These are phyloP conservation scores for Colletotrichum cereale DNA, from an alignment of 2,329 filamentous ascomycete genomes.

Conservation along the genomic window DNA sequence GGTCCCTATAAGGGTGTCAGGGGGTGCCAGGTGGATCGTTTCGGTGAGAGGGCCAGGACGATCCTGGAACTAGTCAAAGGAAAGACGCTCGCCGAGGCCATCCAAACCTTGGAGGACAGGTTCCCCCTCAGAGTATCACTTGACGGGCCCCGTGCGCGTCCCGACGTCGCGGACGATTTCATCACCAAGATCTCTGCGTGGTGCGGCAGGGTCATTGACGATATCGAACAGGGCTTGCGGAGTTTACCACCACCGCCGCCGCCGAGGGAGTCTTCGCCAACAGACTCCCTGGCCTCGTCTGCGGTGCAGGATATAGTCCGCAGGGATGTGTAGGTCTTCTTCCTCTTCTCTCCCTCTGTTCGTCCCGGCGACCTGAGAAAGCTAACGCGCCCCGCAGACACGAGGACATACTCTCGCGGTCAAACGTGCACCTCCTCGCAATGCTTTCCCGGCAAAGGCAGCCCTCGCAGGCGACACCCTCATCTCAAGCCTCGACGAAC, in stretches of 20 bases:
- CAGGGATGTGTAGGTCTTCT: slow-evolving; percentile 17
- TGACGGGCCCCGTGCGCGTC: background rate
- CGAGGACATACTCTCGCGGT: slow-evolving; percentile 21
- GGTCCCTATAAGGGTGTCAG: slow-evolving; percentile 24
- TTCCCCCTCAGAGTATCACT: slow-evolving; percentile 14
- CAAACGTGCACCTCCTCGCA: slow-evolving; percentile 27
- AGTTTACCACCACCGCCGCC: background rate
- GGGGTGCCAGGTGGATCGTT: background rate
- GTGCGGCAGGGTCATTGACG: slow-evolving; percentile 27
- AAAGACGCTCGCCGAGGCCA: slow-evolving; percentile 27
- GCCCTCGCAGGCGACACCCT: background rate
- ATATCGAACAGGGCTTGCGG: slow-evolving; percentile 2
- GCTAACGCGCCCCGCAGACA: slow-evolving; percentile 16
- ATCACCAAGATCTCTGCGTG: background rate
- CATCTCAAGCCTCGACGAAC: slow-evolving; percentile 5
- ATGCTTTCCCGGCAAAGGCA: background rate
- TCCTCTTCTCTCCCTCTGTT: too few relatives aligned
- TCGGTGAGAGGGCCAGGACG: background rate
- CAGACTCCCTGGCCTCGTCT: slow-evolving; percentile 26
- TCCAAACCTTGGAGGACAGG: background rate
- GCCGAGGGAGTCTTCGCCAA: slow-evolving; percentile 11
- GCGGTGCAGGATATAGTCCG: slow-evolving; percentile 13
- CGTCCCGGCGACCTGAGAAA: background rate
- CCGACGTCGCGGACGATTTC: background rate
- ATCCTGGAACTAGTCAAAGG: slow-evolving; percentile 21